Evolutionary conservation across 345 rosid species (phyloP), one percentile per base, ranked within the genome.

Genomic region (Firmiana major): DNA sequence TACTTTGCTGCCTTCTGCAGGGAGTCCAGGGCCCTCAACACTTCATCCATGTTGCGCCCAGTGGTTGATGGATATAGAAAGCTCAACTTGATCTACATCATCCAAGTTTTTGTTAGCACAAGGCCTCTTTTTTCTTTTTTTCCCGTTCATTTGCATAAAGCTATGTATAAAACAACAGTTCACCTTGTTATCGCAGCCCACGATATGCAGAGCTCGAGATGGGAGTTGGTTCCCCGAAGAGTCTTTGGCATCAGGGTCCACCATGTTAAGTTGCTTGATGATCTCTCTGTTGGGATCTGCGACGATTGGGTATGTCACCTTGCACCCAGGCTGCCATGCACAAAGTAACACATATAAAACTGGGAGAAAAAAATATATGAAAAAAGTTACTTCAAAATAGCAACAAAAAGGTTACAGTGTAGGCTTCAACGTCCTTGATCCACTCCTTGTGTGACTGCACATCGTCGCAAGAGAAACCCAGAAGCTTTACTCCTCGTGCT

Each of bases 401-500:
- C 9, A 53, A 53, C 6, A 19, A n/a, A 19, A 58, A 26, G 28
- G 77, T 68, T 55, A 91, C 97, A 5, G 85, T 84, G 79, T 75
- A 91, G 40, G 98, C 89, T 80, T 96, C 92, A 7, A 93, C 62
- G 79, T 92, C 98, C 79, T 90, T 87, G 82, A 88, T 85, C 99
- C 95, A 89, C 36, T 87, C 87, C 19, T 80, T 81, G 71, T 91
- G 97, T 0, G 95, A 92, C 13, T 75, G 45, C 22, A 91, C 75
- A 68, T 91, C 94, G 45, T 92, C 91, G 63, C 98, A 90, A 63
- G 99, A 92, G 79, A 92, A 77, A 1, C 97, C 97, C 77, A 93
- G 58, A 9, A 95, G 93, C 88, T 91, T 90, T 31, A 86, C 97
- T 7, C 87, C 94, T 82, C 90, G 85, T 71, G 83, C 75, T 6